Evolutionary conservation across 139 green algal species (phyloP).

Genomic region (Ostreobium quekettii): DNA sequence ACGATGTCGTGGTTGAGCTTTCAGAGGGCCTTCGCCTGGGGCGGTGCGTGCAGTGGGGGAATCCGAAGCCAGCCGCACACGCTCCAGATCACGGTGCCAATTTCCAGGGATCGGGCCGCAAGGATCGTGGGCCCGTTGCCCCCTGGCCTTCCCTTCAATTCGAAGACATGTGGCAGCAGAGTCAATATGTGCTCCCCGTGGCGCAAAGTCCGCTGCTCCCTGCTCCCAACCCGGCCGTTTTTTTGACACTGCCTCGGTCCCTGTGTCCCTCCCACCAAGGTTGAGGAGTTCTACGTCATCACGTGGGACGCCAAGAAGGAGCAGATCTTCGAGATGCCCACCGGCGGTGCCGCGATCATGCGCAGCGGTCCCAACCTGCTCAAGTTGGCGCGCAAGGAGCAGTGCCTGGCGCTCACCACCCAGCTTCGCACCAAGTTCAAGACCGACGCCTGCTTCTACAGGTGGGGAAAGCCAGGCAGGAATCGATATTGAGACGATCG

Average conservation of each 20-base stretch:
- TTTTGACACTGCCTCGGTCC: background rate
- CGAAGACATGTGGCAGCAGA: background rate
- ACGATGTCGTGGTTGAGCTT: too few species aligned
- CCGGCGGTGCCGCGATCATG: constrained; percentile 97
- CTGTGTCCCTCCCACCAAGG: constrained; percentile 34
- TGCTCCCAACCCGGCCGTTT: background rate
- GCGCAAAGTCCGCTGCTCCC: background rate
- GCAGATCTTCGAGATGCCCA: constrained; percentile 99
- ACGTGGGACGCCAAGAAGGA: constrained; percentile 96
- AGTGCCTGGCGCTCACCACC: constrained; percentile 91
- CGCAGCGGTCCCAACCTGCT: constrained; percentile 95
- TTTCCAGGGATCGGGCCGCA: background rate
- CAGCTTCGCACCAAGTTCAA: constrained; percentile 98
- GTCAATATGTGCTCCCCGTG: background rate
- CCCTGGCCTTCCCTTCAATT: background rate
- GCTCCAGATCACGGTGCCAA: too few species aligned
- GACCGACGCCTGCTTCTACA: constrained; percentile 85
- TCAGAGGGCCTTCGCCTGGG: too few species aligned
- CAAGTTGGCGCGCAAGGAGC: constrained; percentile 98
- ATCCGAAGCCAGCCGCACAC: too few species aligned
- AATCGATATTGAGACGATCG: too few species aligned
- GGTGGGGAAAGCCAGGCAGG: too few species aligned
- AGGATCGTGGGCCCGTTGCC: background rate
- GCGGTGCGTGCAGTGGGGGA: too few species aligned
- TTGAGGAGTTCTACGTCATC: constrained; percentile 94